Conservation (phyloP, 306 rosid species). For the Lagenaria siceraria region DNA sequence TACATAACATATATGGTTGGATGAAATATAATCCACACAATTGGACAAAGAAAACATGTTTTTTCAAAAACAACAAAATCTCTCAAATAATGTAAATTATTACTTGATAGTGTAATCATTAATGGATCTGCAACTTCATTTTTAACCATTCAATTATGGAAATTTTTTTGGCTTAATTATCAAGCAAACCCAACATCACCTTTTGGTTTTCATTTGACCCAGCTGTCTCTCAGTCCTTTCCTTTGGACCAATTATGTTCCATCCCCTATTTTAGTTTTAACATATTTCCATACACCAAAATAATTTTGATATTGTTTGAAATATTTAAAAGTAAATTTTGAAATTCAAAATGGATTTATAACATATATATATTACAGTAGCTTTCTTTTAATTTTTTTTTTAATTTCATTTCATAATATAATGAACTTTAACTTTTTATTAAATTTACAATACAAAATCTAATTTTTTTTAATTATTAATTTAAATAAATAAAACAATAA, state of each 20-base stretch:
- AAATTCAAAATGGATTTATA: too few species aligned
- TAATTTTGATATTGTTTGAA: neutral
- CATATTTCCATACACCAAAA: neutral
- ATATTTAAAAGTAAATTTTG: neutral
- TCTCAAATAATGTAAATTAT: neutral
- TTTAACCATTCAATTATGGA: conserved; percentile 1
- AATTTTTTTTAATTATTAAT: too few species aligned
- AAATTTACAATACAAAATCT: too few species aligned
- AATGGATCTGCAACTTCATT: neutral
- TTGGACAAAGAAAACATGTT: neutral
- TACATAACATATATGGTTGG: neutral
- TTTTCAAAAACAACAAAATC: conserved; percentile 7
- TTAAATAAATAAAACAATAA: too few species aligned
- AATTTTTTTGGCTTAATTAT: neutral
- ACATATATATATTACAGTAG: too few species aligned
- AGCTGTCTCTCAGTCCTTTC: neutral
- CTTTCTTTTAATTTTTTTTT: too few species aligned
- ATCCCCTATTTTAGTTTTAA: neutral
- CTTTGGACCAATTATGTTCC: neutral
- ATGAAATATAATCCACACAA: neutral
- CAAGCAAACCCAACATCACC: neutral
- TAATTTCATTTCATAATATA: too few species aligned
- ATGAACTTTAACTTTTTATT: too few species aligned
- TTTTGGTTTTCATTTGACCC: neutral
- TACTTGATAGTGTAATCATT: neutral